A percentile compares a stretch with the other conserved stretches of the same genome.
phyloP scores from a whole-genome alignment of 2,329 filamentous ascomycete species.

The Kalaharituber pfeilii region DNA sequence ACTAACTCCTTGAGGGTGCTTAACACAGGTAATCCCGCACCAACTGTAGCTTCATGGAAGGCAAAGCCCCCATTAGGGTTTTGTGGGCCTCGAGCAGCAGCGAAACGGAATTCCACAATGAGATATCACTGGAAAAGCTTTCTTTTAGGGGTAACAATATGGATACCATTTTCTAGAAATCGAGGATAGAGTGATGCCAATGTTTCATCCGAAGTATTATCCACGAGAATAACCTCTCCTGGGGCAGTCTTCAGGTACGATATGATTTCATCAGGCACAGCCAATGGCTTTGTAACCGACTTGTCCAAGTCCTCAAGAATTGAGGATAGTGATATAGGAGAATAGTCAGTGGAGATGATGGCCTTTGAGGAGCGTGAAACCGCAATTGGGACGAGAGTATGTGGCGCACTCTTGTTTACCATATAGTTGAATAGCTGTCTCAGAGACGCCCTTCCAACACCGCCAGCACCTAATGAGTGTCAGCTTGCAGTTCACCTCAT shows the following conservation, averaged over 20 bases:
- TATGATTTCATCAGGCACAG: constrained; percentile 47
- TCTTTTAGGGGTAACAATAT: constrained; percentile 93
- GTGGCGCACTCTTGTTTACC: constrained; percentile 48
- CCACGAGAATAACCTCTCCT: constrained; percentile 64
- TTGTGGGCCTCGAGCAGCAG: constrained; percentile 48
- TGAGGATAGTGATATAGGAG: constrained; percentile 44
- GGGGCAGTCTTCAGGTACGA: constrained; percentile 64
- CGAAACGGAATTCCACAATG: constrained; percentile 81
- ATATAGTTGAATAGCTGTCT: constrained; percentile 46
- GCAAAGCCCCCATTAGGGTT: constrained; percentile 48
- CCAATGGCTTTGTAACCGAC: constrained; percentile 46
- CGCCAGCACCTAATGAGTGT: constrained; percentile 88
- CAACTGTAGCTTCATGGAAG: constrained; percentile 90
- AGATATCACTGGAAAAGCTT: constrained; percentile 73
- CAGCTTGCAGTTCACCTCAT: too few relatives aligned
- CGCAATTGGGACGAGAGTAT: constrained; percentile 62
- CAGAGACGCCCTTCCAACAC: constrained; percentile 84
- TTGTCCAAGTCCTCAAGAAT: constrained; percentile 45
- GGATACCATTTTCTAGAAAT: constrained; percentile 66
- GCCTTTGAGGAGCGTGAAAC: constrained; percentile 74
- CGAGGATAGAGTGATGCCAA: constrained; percentile 68
- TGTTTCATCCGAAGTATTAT: constrained; percentile 86
- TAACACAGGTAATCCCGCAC: constrained; percentile 81
- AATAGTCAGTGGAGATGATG: constrained; percentile 56
- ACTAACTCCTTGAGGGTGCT: constrained; percentile 89